A percentile compares a stretch with the other conserved stretches of the same genome.
Conservation (phyloP, 495 filamentous ascomycete species). For the Acidomyces sp. region DNA sequence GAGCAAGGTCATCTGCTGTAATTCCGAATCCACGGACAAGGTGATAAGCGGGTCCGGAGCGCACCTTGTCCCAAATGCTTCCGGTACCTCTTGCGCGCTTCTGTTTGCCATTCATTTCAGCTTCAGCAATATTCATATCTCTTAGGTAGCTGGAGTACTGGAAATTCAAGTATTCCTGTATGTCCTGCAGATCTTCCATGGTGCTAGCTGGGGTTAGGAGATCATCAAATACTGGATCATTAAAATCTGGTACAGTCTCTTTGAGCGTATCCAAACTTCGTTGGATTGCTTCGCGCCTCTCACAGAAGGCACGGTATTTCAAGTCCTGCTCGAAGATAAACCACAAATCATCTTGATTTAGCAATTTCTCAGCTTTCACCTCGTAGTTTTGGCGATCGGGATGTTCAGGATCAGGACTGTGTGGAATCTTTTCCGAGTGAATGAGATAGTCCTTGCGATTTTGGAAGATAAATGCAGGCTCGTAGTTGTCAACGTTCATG, state of each 20-base stretch:
- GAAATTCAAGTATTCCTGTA: constrained; percentile 95
- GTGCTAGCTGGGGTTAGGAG: constrained; percentile 60
- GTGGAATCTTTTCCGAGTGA: constrained; percentile 62
- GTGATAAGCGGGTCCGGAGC: constrained; percentile 62
- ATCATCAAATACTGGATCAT: constrained; percentile 61
- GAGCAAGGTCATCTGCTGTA: constrained; percentile 70
- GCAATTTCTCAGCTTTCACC: constrained; percentile 69
- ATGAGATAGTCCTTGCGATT: constrained; percentile 97
- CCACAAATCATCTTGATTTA: constrained; percentile 90
- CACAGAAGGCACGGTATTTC: constrained; percentile 78
- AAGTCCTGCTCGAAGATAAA: constrained; percentile 85
- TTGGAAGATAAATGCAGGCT: constrained; percentile 95
- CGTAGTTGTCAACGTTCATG: constrained; percentile 78
- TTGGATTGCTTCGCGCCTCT: constrained; percentile 75
- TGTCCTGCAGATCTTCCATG: constrained; percentile 88
- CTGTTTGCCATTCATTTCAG: constrained; percentile 45
- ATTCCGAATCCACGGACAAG: constrained; percentile 86
- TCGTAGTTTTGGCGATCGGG: constrained; percentile 59
- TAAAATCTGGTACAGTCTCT: constrained; percentile 33
- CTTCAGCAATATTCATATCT: constrained; percentile 43
- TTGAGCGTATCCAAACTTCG: constrained; percentile 62
- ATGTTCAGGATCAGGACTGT: constrained; percentile 39
- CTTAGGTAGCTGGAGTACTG: constrained; percentile 74
- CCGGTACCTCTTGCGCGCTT: constrained; percentile 66
- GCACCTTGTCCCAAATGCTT: constrained; percentile 68